These are phyloP conservation scores for Desmodesmus armatus DNA, from an alignment of 139 green algal genomes.

Conservation along the genomic window DNA sequence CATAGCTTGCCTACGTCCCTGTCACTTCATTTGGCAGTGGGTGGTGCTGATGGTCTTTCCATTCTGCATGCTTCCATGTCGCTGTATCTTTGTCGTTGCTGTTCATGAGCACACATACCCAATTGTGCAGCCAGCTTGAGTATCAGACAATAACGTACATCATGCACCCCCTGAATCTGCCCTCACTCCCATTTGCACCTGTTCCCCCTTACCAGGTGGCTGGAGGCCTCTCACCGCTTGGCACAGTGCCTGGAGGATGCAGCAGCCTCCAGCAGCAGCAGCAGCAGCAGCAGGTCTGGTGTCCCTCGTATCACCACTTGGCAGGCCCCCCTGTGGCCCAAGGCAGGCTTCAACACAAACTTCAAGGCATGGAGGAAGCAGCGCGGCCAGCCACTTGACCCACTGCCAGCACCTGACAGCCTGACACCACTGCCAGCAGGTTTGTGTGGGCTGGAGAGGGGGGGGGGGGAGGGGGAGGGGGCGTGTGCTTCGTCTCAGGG, in stretches of 20 bases:
- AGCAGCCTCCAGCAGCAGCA: background rate
- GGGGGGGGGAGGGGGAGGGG: too few species aligned
- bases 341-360: slow-evolving; percentile 30
- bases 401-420: slow-evolving; percentile 25
- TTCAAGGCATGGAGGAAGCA: slow-evolving; percentile 19
- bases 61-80: too few species aligned
- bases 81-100: too few species aligned
- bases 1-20: too few species aligned
- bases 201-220: background rate
- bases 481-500: too few species aligned
- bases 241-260: background rate
- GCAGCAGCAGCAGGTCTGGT: background rate
- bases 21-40: too few species aligned
- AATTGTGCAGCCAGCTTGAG: too few species aligned
- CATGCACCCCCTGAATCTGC: background rate
- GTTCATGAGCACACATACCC: too few species aligned
- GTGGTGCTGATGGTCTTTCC: too few species aligned
- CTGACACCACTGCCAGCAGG: slow-evolving; percentile 31
- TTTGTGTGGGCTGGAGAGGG: too few species aligned
- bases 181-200: background rate
- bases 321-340: slow-evolving; percentile 37
- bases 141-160: too few species aligned
- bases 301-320: slow-evolving; percentile 13
- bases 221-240: slow-evolving; percentile 7
- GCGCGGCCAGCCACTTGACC: slow-evolving; percentile 12